Percentiles rank a stretch among this genome's conserved stretches.
Conservation (phyloP, 2,329 filamentous ascomycete genomes). For the Cladosporium sphaerospermum region DNA sequence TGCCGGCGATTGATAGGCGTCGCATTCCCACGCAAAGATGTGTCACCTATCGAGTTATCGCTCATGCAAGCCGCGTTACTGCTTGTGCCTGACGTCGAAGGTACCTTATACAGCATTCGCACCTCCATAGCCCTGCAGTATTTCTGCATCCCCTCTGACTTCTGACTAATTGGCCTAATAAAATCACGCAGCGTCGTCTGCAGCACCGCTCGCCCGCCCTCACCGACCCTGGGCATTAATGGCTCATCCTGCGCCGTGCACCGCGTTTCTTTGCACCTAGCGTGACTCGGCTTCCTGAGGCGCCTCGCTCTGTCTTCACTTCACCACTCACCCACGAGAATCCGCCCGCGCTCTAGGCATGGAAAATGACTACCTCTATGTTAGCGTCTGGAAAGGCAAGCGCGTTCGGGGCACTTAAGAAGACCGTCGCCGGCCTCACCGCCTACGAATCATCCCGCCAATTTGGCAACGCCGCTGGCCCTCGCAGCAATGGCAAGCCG, state of each 20-base stretch:
- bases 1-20: too few relatives aligned
- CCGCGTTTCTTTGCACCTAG: neutral
- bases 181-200: too few relatives aligned
- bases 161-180: too few relatives aligned
- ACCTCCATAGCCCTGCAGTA: too few relatives aligned
- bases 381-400: slow-evolving; percentile 32
- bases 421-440: neutral
- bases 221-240: neutral
- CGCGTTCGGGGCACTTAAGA: slow-evolving; percentile 18
- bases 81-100: too few relatives aligned
- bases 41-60: too few relatives aligned
- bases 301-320: neutral
- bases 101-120: too few relatives aligned
- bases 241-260: slow-evolving; percentile 8
- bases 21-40: too few relatives aligned
- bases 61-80: too few relatives aligned
- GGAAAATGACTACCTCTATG: slow-evolving; percentile 33
- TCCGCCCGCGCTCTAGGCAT: slow-evolving; percentile 13
- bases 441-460: slow-evolving; percentile 8
- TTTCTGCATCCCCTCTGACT: too few relatives aligned
- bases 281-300: neutral
- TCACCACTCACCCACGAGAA: too few relatives aligned
- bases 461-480: slow-evolving; percentile 6
- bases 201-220: too few relatives aligned
- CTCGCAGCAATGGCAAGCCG: slow-evolving; percentile 18